Base-by-base conservation (phyloP, 2,329 filamentous ascomycete genomes). In the Trichoderma sp. region DNA sequence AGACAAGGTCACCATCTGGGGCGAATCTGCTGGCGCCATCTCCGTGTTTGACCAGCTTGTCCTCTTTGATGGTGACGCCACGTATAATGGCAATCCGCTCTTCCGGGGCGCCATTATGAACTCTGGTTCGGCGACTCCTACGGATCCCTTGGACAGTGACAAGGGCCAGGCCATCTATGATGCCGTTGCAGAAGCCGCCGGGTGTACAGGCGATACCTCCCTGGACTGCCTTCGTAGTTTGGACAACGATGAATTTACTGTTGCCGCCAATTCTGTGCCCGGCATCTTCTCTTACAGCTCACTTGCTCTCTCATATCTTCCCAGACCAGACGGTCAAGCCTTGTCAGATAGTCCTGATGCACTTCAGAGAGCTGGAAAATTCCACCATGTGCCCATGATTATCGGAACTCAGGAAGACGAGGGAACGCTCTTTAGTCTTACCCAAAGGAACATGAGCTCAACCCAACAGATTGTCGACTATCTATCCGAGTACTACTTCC, bases 41-140 rank as follows among this genome's bases (percentile, higher is more conserved):
- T 94, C 91, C 0, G 91, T 93, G 1, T 87, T 92, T 64, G 88
- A 94, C 76, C 93, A 95, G 75, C 93, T 94, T 87, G 83, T 89
- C 1, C 83, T 95, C 11, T 94, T 93, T 75, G 87, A 89, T 32
- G 93, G 93, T 5, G 84, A 95, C 79, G 88, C 89, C 78, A 90
- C 83, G 0, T 94, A 95, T 82, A 93, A 94, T 1, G 91, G 90
- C 64, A 89, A 91, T 75, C 84, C 89, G 1, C 85, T 96, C 0
- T 95, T 96, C 86, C 88, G 91, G 28, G 92, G 84, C 1, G 92
- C 85, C 30, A 95, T 95, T 75, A 95, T 96, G 92, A 88, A 92
- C 82, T 92, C 90, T 2, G 92, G 92, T 2, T 89, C 85, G 71
- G 79, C 91, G 2, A 81, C 88, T 0, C 91, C 91, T 0, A 85